Conservation (phyloP, 768 basidiomycete genomes). For the Naganishia vaughanmartiniae region DNA sequence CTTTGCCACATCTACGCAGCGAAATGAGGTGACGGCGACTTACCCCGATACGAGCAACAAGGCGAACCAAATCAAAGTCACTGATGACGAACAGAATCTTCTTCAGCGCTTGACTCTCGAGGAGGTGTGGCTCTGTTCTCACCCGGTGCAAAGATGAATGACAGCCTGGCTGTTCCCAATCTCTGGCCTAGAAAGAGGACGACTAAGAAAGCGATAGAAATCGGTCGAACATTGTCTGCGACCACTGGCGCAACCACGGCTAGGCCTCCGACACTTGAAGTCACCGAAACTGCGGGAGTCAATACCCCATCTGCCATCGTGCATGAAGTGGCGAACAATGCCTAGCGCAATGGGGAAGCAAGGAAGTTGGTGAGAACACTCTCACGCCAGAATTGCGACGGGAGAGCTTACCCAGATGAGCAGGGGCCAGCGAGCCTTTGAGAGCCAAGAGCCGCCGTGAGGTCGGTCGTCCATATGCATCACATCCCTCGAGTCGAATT, state of each 20-base stretch:
- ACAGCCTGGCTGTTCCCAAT: constrained; percentile 62
- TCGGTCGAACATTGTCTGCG: constrained; percentile 57
- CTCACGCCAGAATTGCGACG: neutral
- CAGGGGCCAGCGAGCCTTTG: constrained; percentile 56
- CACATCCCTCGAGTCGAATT: constrained; percentile 49
- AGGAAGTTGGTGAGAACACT: neutral
- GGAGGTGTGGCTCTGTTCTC: constrained; percentile 30
- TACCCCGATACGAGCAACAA: constrained; percentile 45
- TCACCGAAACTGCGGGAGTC: constrained; percentile 63
- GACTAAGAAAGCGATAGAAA: constrained; percentile 64
- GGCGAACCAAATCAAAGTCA: constrained; percentile 62
- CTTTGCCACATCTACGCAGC: too few species aligned
- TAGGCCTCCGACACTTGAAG: constrained; percentile 68
- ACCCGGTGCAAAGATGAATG: constrained; percentile 62
- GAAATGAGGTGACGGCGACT: neutral
- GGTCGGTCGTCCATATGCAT: neutral
- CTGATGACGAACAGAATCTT: constrained; percentile 42
- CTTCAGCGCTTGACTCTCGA: neutral
- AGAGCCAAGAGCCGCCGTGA: constrained; percentile 26
- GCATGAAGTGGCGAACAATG: constrained; percentile 64
- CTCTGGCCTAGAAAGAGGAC: constrained; percentile 63
- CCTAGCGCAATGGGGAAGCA: constrained; percentile 45
- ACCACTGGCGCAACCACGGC: constrained; percentile 62
- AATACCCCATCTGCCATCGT: constrained; percentile 69
- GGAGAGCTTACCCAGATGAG: constrained; percentile 59